A percentile compares a stretch with the other conserved stretches of the same genome.
Evolutionary conservation across 306 rosid species (phyloP).

Genomic region (Luffa aegyptiaca): DNA sequence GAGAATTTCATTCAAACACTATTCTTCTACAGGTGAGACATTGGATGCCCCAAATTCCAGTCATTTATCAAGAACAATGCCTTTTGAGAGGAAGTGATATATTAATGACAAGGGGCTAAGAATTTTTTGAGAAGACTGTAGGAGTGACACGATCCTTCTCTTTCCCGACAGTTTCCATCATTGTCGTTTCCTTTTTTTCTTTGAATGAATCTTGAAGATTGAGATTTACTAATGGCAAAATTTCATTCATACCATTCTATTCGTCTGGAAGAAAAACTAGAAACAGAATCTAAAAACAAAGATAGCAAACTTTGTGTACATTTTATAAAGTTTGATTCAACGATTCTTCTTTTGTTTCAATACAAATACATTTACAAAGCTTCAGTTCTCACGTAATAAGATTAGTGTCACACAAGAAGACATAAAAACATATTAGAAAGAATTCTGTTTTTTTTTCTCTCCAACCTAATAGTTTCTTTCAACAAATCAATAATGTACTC

Average conservation of each 20-base stretch:
- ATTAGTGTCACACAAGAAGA: slow-evolving; percentile 9
- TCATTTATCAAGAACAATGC: not conserved
- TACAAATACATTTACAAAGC: slow-evolving; percentile 10
- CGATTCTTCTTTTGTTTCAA: slow-evolving; percentile 7
- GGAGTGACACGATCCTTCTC: too few relatives aligned
- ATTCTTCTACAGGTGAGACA: not conserved
- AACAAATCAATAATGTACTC: slow-evolving; percentile 9
- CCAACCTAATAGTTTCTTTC: slow-evolving; percentile 1
- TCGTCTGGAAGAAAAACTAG: not conserved
- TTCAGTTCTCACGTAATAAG: slow-evolving; percentile 5
- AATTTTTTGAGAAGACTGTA: too few relatives aligned
- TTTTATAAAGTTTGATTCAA: not conserved
- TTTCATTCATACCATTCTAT: not conserved
- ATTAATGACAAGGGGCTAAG: too few relatives aligned
- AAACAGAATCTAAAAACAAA: not conserved
- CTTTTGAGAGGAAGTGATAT: not conserved
- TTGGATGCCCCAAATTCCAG: not conserved
- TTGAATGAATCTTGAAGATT: not conserved
- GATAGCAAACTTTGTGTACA: not conserved
- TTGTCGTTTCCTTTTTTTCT: not conserved
- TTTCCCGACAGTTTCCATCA: not conserved
- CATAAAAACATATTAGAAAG: not conserved
- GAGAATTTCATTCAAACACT: not conserved
- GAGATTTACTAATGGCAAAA: not conserved
- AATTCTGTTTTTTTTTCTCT: not conserved